Evolutionary conservation across 306 rosid genomes (phyloP).

Genomic region (Malus sylvestris): DNA sequence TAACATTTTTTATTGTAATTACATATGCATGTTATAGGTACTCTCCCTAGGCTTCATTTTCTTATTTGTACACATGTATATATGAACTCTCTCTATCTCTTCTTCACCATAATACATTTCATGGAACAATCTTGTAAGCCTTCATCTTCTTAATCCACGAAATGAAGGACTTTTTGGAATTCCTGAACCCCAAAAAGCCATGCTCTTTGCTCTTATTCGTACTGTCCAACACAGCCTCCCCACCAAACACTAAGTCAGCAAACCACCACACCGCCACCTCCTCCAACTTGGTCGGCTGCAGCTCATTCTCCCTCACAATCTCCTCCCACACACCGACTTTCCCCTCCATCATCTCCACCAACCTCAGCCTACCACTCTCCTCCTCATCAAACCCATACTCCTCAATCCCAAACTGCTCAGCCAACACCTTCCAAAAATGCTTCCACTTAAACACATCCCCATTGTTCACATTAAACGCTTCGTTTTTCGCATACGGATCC

Average conservation of each 20-base stretch:
- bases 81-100: background rate
- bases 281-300: slow-evolving; percentile 34
- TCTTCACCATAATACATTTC: background rate
- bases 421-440: no score
- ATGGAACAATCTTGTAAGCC: slow-evolving; percentile 38
- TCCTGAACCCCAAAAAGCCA: slow-evolving; percentile 47
- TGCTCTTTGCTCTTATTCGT: slow-evolving; percentile 46
- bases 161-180: slow-evolving; percentile 29
- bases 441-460: no score
- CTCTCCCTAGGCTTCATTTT: no score
- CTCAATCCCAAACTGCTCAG: no score
- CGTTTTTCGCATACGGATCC: no score
- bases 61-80: background rate
- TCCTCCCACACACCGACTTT: slow-evolving; percentile 52
- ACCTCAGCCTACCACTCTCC: background rate
- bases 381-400: no score
- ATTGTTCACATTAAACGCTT: no score
- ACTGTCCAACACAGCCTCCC: background rate
- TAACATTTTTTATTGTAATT: no score
- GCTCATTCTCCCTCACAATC: slow-evolving; percentile 46
- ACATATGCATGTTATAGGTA: no score
- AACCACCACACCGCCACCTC: slow-evolving; percentile 55
- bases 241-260: slow-evolving; percentile 12
- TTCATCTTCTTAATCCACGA: slow-evolving; percentile 37
- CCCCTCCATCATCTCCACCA: slow-evolving; percentile 45